Evolutionary conservation across 2,329 filamentous ascomycete species (phyloP), one percentile per base, ranked within the genome.

Genomic region (Pseudogymnoascus sp.): DNA sequence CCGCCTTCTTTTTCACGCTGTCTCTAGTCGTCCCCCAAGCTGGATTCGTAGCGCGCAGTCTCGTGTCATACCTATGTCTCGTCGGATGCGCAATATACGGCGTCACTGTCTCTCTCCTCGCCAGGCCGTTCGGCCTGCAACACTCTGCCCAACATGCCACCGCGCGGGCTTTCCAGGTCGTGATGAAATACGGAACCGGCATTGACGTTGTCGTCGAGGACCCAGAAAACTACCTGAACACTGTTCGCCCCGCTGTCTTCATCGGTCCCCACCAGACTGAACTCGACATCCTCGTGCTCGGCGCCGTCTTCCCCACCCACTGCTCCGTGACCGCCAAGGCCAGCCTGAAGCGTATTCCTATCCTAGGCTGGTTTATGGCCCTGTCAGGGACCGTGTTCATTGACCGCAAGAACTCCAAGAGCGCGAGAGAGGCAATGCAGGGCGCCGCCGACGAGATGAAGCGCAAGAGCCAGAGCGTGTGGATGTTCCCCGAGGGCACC

Each of bases 181-280:
- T 83, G 67, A 95, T 96, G 88, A 80, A 81, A 67, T 74, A 82
- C 50, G 82, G 84, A 57, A 92, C 91, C 0, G 93, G 93, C 63
- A 81, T 97, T 57, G 82, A 80, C 63, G 97, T 97, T 72, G 80
- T 83, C 64, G 76, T 96, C 58, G 81, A 87, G 47, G 90, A 92
- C 73, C 79, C 85, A 38, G 72, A 85, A 63, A 75, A 86, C 66
- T 73, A 86, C 58, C 67, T 73, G 6, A 67, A 65, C 11, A 86
- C 79, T 8, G 79, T 79, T 28, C 84, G 93, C 59, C 94, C 94
- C 0, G 92, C 90, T 62, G 89, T 99, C 62, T 92, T 99, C 70
- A 81, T 99, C 67, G 89, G 89, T 39, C 97, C 97, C 76, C 94
- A 99, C 77, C 94, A 99, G 81, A 91, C 89, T 20, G 94, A 97